Evolutionary conservation across 495 filamentous ascomycete genomes (phyloP), one percentile per base, ranked within the genome.

Genomic region (Aspergillus saccharolyticus): DNA sequence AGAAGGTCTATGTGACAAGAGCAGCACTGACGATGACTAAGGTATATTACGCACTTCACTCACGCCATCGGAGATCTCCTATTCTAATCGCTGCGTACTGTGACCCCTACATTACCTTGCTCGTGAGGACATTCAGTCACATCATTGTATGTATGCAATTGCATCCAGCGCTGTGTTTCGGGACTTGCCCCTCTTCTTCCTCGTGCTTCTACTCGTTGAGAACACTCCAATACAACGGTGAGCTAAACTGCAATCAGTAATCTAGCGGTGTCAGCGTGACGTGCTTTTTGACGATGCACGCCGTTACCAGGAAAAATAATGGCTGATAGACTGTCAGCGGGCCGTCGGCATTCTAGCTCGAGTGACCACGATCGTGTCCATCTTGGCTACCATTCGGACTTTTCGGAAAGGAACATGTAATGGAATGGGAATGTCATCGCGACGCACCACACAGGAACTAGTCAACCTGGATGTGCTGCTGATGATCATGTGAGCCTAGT

Each of bases 361-460:
- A 56, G 51, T 59, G 54, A 59, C 53, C 52, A 62, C 44, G 52
- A 58, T 70, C 71, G 71, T 74, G 71, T 76, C 58, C 59, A 63
- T 59, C 45, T 50, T 50, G 53, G 69, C 55, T 53, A 60, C 73
- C 71, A 76, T 68, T 74, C 73, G 73, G 73, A 74, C 61, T 58
- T 63, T 64, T 66, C 72, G 72, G 73, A 74, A 62, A 42, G 42
- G 28, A 21, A 42, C 18, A 53, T 24, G 18, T 42, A 45, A 50
- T 50, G 30, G 48, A 33, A 12, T 48, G 22, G 50, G 52, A 44
- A 65, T 61, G 61, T 53, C 56, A 58, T 65, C 45, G 33, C 42
- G 16, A 52, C 44, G 58, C 53, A 53, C 61, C 64, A 45, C 33
- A 39, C 25, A 62, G 61, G 51, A 60, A 25, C 44, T 50, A 50